These are phyloP conservation scores for Stevia rebaudiana DNA, from an alignment of 140 eudicot species.

Conservation along the genomic window DNA sequence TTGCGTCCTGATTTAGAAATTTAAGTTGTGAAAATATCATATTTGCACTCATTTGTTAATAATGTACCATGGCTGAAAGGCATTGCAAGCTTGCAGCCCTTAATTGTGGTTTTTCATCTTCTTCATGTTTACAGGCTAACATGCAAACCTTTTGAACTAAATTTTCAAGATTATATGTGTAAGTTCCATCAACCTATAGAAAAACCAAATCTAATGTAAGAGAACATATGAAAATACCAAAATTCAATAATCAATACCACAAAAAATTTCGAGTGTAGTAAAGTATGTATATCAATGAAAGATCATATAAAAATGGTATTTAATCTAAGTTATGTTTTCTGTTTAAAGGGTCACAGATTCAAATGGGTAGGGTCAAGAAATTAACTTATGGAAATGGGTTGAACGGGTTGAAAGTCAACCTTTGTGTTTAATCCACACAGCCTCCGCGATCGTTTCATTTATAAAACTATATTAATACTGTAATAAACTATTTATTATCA, in stretches of 20 bases:
- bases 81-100: slow-evolving; percentile 93
- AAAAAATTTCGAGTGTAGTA: too few species aligned
- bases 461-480: not conserved
- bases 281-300: not conserved
- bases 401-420: not conserved
- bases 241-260: not conserved
- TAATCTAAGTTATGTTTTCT: not conserved
- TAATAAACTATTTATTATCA: not conserved
- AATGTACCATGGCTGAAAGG: slow-evolving; percentile 86
- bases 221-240: slow-evolving; percentile 8
- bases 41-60: not conserved
- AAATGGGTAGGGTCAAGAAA: not conserved
- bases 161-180: slow-evolving; percentile 65
- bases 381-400: not conserved
- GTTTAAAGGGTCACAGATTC: not conserved
- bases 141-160: slow-evolving; percentile 64
- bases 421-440: not conserved
- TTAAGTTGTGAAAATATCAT: not conserved
- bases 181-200: slow-evolving; percentile 81
- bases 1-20: not conserved
- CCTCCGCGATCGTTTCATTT: not conserved
- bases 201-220: slow-evolving; percentile 20
- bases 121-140: slow-evolving; percentile 55
- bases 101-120: slow-evolving; percentile 47
- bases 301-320: too few species aligned